Evolutionary conservation across 2,329 filamentous ascomycete species (phyloP).

Genomic region (Ceratocystis lukuohia): DNA sequence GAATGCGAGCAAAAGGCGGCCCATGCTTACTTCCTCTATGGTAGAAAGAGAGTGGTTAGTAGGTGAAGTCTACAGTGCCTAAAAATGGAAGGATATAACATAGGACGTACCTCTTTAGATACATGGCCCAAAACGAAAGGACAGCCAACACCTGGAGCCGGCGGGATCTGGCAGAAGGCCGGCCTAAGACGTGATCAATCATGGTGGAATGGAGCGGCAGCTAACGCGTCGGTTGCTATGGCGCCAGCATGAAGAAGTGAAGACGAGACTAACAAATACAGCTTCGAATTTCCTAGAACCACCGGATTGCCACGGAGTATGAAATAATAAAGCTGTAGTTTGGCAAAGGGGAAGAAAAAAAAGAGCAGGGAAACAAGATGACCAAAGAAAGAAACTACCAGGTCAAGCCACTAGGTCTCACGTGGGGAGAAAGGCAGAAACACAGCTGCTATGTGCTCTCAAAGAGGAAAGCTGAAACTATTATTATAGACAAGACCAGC

Average conservation of each 20-base stretch:
- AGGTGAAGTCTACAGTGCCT: background rate
- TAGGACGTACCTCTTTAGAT: slow-evolving; percentile 53
- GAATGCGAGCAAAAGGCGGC: slow-evolving; percentile 55
- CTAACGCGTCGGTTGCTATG: background rate
- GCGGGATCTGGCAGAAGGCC: slow-evolving; percentile 80
- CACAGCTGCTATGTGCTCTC: background rate
- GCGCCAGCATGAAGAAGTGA: background rate
- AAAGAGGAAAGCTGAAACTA: slow-evolving; percentile 4
- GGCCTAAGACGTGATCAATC: slow-evolving; percentile 82
- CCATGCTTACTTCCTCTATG: slow-evolving; percentile 72
- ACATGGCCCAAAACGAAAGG: slow-evolving; percentile 79
- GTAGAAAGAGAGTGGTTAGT: background rate
- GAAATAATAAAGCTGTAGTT: background rate
- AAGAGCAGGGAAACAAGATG: background rate
- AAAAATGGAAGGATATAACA: background rate
- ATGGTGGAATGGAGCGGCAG: slow-evolving; percentile 27
- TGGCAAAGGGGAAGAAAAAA: background rate
- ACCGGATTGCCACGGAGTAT: background rate
- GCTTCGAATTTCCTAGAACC: background rate
- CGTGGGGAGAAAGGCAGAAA: background rate
- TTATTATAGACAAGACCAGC: background rate
- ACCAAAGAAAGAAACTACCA: background rate
- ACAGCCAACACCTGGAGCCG: slow-evolving; percentile 88
- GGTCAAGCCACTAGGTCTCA: background rate
- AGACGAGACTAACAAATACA: background rate